Evolutionary conservation across 1,139 yeast species (phyloP), one percentile per base, ranked within the genome.

Genomic region (Hansenula lynferdii): DNA sequence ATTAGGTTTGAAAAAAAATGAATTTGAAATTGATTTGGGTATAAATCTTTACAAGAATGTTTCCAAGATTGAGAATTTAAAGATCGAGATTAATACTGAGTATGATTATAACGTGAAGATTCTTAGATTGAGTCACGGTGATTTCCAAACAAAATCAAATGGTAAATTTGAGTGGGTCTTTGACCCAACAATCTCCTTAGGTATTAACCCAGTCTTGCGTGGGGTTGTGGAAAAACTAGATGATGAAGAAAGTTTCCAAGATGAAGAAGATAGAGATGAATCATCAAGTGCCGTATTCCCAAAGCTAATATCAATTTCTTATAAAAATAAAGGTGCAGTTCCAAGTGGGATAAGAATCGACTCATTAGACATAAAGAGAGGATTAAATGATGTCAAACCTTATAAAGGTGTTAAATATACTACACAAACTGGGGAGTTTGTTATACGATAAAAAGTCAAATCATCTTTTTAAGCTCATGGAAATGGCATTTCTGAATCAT

Each of bases 361-460:
- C 18, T 70, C 80, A 20, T 63, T 90, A 40, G 75, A 80, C 51
- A 74, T 90, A 10, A 54, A 69, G 15, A 69, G 72, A 46, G 90
- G 92, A 0, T 51, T 77, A 49, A 75, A 77, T 14, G 80, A 77
- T 5, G 80, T 78, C 16, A 83, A 80, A 53, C 95, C 96, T 0
- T 92, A 80, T 67, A 92, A 90, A 58, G 97, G 98, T 2, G 97
- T 90, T 22, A 85, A 90, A 54, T 90, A 90, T 56, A 64, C 75
- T 11, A 80, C 96, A 6, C 64, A 64, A 38, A 70, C 85, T 0
- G 87, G 84, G 0, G 79, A 81, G 42, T 78, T 65, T 53, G 40
- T 50, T 14, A 53, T 53, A 38, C 49, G 57, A 41, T 51, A 18
- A 21, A 24, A n/a, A n/a, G n/a, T n/a, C n/a, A n/a, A n/a, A n/a